These are phyloP conservation scores for Rhizophagus sp. DNA, from an alignment of 192 early-diverging fungal genomes.

Conservation along the genomic window DNA sequence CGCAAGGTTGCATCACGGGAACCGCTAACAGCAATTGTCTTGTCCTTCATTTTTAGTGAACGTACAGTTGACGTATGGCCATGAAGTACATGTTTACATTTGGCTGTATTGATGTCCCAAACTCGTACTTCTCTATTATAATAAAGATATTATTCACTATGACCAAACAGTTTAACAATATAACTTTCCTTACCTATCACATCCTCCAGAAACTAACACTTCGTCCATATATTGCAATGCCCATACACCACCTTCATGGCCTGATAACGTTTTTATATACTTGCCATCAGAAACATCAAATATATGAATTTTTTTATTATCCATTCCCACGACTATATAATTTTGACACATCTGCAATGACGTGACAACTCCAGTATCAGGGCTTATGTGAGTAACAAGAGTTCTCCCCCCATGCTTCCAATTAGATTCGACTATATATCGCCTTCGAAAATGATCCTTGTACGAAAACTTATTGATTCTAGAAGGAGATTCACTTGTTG, in stretches of 20 bases:
- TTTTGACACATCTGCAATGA: conserved; percentile 93
- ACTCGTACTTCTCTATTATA: conserved; percentile 76
- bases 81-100: conserved; percentile 84
- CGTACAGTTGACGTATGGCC: conserved; percentile 98
- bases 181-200: conserved; percentile 74
- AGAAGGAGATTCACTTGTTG: conserved; percentile 35
- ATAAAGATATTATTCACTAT: not conserved
- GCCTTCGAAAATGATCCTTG: conserved; percentile 54
- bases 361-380: conserved; percentile 76
- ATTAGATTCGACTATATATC: conserved; percentile 52
- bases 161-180: not conserved
- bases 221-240: conserved; percentile 86
- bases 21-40: conserved; percentile 78
- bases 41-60: conserved; percentile 81
- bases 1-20: conserved; percentile 90
- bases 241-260: conserved; percentile 96
- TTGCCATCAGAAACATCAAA: conserved; percentile 82
- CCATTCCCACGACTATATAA: conserved; percentile 91
- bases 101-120: conserved; percentile 90
- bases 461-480: conserved; percentile 44
- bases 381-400: conserved; percentile 41
- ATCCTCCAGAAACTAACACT: conserved; percentile 88
- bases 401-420: conserved; percentile 53
- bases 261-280: conserved; percentile 69
- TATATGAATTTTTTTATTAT: conserved; percentile 91